phyloP scores from a whole-genome alignment of 306 rosid species.

The Hylodesmum podocarpum region DNA sequence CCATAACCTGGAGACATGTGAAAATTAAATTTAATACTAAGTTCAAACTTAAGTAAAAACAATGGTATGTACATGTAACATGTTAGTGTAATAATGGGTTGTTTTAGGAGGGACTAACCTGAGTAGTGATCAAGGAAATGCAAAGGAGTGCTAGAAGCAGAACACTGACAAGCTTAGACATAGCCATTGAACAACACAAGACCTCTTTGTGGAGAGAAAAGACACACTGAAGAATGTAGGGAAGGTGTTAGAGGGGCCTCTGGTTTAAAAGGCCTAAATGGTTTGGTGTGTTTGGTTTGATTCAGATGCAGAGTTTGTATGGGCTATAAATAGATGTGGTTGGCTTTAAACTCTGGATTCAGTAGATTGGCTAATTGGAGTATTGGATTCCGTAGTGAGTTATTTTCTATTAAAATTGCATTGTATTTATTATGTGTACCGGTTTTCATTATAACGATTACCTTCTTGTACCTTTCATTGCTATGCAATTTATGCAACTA shows the following conservation, averaged over 20 bases:
- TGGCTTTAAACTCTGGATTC: background rate
- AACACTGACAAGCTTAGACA: conserved; percentile 46
- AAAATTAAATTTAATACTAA: background rate
- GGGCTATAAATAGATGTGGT: conserved; percentile 41
- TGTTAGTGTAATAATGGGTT: background rate
- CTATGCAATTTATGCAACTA: background rate
- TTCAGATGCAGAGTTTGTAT: conserved; percentile 13
- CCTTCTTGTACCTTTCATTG: conserved; percentile 1
- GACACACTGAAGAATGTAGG: background rate
- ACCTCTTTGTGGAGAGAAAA: background rate
- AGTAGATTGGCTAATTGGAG: conserved; percentile 13
- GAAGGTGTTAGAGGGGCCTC: background rate
- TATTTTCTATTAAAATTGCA: background rate
- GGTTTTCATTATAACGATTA: background rate
- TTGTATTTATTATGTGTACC: background rate
- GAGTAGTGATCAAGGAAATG: conserved; percentile 49
- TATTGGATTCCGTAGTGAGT: background rate
- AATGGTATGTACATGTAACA: background rate
- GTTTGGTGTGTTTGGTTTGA: conserved; percentile 33
- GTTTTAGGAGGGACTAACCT: conserved; percentile 30
- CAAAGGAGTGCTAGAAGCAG: conserved; percentile 50
- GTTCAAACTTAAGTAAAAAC: background rate
- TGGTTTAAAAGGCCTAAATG: conserved; percentile 8
- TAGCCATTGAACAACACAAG: background rate
- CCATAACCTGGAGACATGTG: conserved; percentile 39